Evolutionary conservation across 2,329 filamentous ascomycete species (phyloP).

Genomic region (Sclerotinia sclerotiorum): DNA sequence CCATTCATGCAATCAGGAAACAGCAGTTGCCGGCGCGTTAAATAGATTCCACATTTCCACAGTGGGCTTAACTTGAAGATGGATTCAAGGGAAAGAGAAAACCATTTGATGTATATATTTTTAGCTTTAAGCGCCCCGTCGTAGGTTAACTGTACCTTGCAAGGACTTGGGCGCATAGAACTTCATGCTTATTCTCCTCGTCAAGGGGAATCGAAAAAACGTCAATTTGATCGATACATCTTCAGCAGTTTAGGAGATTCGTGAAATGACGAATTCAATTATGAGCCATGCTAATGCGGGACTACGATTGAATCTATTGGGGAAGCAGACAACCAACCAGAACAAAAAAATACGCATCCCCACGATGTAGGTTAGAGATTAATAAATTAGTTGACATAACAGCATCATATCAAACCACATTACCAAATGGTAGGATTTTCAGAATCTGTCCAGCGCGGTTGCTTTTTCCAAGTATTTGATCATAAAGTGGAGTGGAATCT

Average conservation of each 20-base stretch:
- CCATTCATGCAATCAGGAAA: neutral
- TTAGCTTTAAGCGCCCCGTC: neutral
- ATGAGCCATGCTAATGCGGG: too few relatives aligned
- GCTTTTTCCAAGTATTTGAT: neutral
- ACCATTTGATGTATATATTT: neutral
- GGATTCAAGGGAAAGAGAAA: neutral
- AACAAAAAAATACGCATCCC: neutral
- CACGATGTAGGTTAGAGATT: neutral
- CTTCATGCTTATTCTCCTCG: neutral
- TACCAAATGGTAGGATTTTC: neutral
- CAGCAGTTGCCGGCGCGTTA: neutral
- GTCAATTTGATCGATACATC: neutral
- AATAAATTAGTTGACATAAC: neutral
- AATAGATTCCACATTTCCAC: conserved; percentile 1
- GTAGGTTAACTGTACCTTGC: neutral
- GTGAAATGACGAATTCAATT: neutral
- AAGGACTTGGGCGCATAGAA: neutral
- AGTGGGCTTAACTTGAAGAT: neutral
- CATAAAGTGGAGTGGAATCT: neutral
- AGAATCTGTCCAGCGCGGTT: neutral
- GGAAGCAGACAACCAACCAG: neutral
- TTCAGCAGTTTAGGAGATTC: neutral
- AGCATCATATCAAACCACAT: neutral
- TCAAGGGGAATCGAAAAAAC: neutral
- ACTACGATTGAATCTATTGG: neutral